Base-by-base conservation (phyloP, 768 basidiomycete species). In the Lactifluus subvellereus region DNA sequence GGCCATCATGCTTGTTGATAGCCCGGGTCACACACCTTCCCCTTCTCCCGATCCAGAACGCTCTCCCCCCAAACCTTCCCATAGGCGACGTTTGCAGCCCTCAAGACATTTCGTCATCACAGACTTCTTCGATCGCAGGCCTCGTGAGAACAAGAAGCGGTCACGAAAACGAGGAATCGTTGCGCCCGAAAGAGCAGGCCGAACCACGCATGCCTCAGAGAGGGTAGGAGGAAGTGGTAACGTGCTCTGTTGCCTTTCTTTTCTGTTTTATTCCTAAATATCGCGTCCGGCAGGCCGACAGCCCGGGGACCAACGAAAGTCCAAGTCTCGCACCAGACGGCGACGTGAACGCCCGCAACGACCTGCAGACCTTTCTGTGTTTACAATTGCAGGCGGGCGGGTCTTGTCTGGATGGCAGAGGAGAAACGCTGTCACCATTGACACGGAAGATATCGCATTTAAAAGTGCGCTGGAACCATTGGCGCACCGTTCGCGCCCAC, bases 361-460 rank as follows among this genome's bases (percentile, higher is more conserved):
- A 69, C 68, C 30, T 74, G 74, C 47, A 49, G 77, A 54, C 16
- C 49, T 82, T 72, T 76, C 77, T 66, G 69, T 69, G 45, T 75
- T 82, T 61, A 66, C 72, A n/a, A 71, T 76, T 4, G 72, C 72
- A 16, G 75, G 73, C 14, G 73, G 73, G 5, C 77, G 72, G 32
- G 71, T 85, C 50, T 67, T 75, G 13, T 73, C 74, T 7, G 78
- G 79, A 14, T 70, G 76, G 61, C 66, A 71, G n/a, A 68, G 70
- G 45, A 51, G 62, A 51, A 60, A 56, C 55, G 71, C 75, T 27
- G 66, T 82, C 27, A 78, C 79, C 1, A 71, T 82, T 20, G 74
- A 81, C 59, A 60, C 78, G 18, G 77, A 81, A 67, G 80, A 81
- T 59, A 74, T 77, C 6, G 33, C 59, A 8, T 64, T 64, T 20